These are phyloP conservation scores for Eucalyptus tenuipes DNA, from an alignment of 345 rosid genomes.

Conservation along the genomic window DNA sequence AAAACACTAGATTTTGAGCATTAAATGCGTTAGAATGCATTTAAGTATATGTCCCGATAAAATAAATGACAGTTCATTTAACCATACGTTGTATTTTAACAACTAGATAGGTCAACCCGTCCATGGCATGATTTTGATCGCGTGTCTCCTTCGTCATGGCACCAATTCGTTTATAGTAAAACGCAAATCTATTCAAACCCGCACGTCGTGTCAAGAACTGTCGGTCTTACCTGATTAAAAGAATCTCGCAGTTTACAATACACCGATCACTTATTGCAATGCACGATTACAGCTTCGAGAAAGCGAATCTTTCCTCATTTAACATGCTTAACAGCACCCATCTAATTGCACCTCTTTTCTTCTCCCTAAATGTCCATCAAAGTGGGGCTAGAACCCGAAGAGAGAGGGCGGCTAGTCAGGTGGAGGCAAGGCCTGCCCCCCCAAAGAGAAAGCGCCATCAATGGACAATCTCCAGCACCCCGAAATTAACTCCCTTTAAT, in stretches of 20 bases:
- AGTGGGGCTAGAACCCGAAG: neutral
- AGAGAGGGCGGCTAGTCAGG: neutral
- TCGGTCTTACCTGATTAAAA: fast-evolving
- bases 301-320: neutral
- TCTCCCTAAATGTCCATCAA: neutral
- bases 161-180: fast-evolving
- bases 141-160: fast-evolving
- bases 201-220: fast-evolving
- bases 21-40: neutral
- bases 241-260: fast-evolving
- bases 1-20: neutral
- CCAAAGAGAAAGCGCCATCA: neutral
- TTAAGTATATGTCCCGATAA: neutral
- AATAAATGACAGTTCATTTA: neutral
- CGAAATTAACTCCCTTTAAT: neutral
- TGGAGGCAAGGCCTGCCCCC: neutral
- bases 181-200: fast-evolving
- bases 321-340: neutral
- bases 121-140: neutral
- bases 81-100: too few relatives aligned
- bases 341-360: neutral
- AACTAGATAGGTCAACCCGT: fast-evolving
- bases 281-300: fast-evolving
- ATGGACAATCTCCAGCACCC: neutral
- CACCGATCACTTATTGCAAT: fast-evolving